phyloP scores from a whole-genome alignment of 2,329 filamentous ascomycete species.

The Xylariales sp. region DNA sequence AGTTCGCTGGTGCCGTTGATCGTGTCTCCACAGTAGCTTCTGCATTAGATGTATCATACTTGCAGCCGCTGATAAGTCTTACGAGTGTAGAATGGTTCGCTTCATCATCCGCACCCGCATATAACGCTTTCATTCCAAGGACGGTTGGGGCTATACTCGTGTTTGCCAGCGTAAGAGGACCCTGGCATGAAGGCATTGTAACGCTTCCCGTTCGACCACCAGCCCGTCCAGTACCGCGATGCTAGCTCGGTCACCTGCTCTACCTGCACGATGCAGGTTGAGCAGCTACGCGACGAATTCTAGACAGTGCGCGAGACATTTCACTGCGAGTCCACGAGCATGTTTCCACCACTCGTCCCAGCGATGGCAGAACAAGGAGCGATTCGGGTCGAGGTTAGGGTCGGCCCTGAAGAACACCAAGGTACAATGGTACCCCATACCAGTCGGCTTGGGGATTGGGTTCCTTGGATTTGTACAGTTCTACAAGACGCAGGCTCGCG shows the following conservation, averaged over 20 bases:
- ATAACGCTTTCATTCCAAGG: no score
- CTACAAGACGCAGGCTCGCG: constrained; percentile 64
- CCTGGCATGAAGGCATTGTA: constrained; percentile 2
- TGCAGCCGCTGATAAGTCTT: no score
- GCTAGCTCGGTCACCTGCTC: constrained; percentile 2
- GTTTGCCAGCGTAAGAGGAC: no score
- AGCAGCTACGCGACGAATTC: no score
- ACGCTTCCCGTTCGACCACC: neutral
- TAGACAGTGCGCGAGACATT: no score
- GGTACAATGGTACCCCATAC: constrained; percentile 87
- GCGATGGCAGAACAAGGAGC: constrained; percentile 32
- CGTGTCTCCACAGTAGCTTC: no score
- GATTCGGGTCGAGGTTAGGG: constrained; percentile 48
- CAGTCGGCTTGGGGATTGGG: constrained; percentile 77
- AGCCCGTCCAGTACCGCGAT: neutral
- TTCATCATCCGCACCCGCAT: no score
- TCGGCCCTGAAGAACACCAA: constrained; percentile 47
- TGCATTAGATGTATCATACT: no score
- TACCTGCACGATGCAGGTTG: neutral
- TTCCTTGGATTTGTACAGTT: constrained; percentile 81
- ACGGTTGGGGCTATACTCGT: no score
- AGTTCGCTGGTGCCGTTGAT: no score
- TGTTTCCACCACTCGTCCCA: constrained; percentile 40
- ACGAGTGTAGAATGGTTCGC: no score
- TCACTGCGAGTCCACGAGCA: constrained; percentile 23